phyloP scores from a whole-genome alignment of 1,139 yeast genomes.

The Yamadazyma kanchanaburiensis region DNA sequence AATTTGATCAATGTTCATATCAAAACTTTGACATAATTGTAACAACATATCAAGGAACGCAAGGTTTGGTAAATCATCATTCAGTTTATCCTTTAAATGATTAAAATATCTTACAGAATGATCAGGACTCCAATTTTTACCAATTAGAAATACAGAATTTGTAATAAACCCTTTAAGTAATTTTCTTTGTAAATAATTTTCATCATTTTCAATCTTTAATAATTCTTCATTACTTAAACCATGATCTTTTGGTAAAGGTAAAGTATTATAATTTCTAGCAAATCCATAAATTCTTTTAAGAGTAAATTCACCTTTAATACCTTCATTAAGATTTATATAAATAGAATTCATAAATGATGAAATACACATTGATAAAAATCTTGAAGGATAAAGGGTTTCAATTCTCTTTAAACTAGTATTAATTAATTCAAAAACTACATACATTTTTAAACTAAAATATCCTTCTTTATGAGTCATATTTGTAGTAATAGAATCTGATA shows the following conservation, averaged over 20 bases:
- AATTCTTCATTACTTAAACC: constrained; percentile 35
- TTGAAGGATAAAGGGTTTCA: constrained; percentile 68
- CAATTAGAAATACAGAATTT: constrained; percentile 41
- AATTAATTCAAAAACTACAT: constrained; percentile 60
- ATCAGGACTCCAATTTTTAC: constrained; percentile 18
- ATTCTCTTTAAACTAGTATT: constrained; percentile 51
- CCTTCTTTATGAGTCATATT: constrained; percentile 20
- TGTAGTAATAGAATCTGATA: constrained; percentile 18
- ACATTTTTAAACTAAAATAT: constrained; percentile 55
- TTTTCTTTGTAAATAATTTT: constrained; percentile 49
- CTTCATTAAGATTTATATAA: constrained; percentile 29
- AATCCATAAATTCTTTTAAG: constrained; percentile 62
- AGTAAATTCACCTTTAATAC: constrained; percentile 38
- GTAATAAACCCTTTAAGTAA: constrained; percentile 39
- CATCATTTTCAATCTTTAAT: constrained; percentile 43
- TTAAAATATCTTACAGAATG: constrained; percentile 8
- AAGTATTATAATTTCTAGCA: constrained; percentile 59
- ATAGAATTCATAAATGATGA: constrained; percentile 52
- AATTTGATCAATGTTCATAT: constrained; percentile 48
- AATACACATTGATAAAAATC: constrained; percentile 66
- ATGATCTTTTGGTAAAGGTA: constrained; percentile 35
- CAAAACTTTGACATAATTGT: constrained; percentile 58
- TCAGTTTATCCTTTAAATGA: constrained; percentile 8
- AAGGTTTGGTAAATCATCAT: constrained; percentile 9
- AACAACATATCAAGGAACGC: constrained; percentile 41